Conservation (phyloP, 2,329 filamentous ascomycete genomes). For the Penicillium expansum region DNA sequence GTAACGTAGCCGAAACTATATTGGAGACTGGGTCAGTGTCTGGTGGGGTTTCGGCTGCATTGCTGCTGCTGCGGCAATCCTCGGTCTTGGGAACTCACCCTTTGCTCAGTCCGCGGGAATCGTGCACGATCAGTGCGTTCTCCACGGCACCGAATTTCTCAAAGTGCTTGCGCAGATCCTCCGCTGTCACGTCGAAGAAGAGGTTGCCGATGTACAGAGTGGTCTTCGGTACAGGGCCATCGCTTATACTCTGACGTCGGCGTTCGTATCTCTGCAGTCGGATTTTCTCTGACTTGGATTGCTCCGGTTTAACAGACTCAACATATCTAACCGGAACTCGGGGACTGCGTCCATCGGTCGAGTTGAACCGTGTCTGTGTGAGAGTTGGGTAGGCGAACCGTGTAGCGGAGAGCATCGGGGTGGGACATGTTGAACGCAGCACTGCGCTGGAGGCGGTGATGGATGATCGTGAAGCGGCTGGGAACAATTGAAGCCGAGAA, state of each 20-base stretch:
- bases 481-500: constrained; percentile 52
- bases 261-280: neutral
- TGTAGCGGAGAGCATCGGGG: constrained; percentile 32
- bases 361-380: constrained; percentile 19
- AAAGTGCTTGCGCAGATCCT: constrained; percentile 60
- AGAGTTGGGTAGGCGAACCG: constrained; percentile 8
- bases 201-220: constrained; percentile 67
- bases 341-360: neutral
- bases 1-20: constrained; percentile 65
- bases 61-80: neutral
- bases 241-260: neutral
- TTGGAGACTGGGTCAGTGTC: neutral
- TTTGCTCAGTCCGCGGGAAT: constrained; percentile 64
- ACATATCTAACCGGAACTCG: neutral
- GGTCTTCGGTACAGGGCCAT: constrained; percentile 35
- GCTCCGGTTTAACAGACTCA: neutral
- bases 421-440: constrained; percentile 32
- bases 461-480: constrained; percentile 31
- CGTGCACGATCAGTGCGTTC: constrained; percentile 56
- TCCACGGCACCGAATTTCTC: constrained; percentile 56
- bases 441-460: constrained; percentile 37
- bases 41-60: neutral
- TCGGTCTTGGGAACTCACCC: constrained; percentile 51
- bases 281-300: neutral
- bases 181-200: constrained; percentile 64